These are phyloP conservation scores for Macrolepiota dolichaula DNA, from an alignment of 768 basidiomycete genomes.

Conservation along the genomic window DNA sequence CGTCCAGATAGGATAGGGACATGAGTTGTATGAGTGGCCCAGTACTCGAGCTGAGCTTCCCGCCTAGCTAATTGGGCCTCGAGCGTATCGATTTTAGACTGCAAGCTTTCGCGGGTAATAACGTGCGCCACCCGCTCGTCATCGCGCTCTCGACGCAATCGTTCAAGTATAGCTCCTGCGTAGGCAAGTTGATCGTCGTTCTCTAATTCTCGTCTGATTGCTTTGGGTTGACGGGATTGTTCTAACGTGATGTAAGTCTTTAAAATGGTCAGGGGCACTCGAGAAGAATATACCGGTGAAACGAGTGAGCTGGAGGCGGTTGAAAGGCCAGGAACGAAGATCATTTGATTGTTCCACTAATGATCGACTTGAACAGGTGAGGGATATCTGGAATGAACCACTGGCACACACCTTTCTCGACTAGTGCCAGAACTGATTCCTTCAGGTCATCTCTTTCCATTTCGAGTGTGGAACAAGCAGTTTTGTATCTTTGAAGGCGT, in stretches of 20 bases:
- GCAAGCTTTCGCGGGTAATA: constrained; percentile 34
- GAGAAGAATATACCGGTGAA: constrained; percentile 4
- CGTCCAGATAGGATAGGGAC: constrained; percentile 5
- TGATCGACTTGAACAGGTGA: background rate
- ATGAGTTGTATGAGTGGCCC: constrained; percentile 16
- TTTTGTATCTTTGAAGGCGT: constrained; percentile 33
- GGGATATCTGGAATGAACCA: background rate
- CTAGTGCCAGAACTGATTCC: constrained; percentile 47
- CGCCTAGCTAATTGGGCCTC: constrained; percentile 53
- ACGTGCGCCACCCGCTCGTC: constrained; percentile 40
- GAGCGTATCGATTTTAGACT: constrained; percentile 39
- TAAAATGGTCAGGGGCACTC: constrained; percentile 1
- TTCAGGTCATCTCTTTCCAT: constrained; percentile 50
- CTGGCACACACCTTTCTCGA: constrained; percentile 52
- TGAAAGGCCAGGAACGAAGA: constrained; percentile 11
- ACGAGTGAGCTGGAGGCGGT: constrained; percentile 3
- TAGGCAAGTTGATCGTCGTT: constrained; percentile 33
- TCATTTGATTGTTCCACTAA: constrained; percentile 7
- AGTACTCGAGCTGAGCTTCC: constrained; percentile 51
- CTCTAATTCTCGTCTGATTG: background rate
- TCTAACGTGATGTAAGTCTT: background rate
- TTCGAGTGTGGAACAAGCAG: constrained; percentile 31
- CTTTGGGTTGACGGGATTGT: background rate
- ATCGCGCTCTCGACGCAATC: constrained; percentile 40
- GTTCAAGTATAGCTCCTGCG: constrained; percentile 40